Conservation (phyloP, 2,329 filamentous ascomycete species). For the Colletotrichum endophyticum region DNA sequence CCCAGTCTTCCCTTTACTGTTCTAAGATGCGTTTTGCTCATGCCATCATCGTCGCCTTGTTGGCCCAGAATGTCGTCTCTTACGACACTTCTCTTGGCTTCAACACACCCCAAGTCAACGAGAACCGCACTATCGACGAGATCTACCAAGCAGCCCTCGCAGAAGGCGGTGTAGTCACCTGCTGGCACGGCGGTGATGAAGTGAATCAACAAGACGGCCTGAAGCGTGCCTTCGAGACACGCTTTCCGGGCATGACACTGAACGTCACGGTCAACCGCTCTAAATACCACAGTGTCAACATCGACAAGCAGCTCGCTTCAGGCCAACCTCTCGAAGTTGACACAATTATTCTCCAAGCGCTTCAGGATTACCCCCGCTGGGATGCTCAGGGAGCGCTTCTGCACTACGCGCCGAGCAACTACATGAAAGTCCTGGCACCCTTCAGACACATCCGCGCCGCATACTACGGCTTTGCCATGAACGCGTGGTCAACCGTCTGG, state of each 20-base stretch:
- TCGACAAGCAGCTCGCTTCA: conserved; percentile 49
- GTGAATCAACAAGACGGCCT: conserved; percentile 39
- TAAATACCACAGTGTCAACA: conserved; percentile 55
- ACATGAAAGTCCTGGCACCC: conserved; percentile 44
- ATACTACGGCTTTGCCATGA: conserved; percentile 44
- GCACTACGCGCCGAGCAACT: conserved; percentile 49
- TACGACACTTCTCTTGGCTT: neutral
- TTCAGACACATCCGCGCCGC: conserved; percentile 44
- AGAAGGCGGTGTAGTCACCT: conserved; percentile 49
- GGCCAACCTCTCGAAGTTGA: conserved; percentile 47
- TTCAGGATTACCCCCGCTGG: conserved; percentile 59
- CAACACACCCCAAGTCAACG: conserved; percentile 27
- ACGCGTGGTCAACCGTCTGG: conserved; percentile 41
- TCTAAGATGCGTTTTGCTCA: neutral
- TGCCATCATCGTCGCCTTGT: neutral
- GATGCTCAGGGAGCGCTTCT: conserved; percentile 50
- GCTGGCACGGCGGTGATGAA: conserved; percentile 57
- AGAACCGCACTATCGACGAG: conserved; percentile 52
- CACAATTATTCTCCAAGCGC: conserved; percentile 52
- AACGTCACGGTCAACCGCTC: conserved; percentile 60
- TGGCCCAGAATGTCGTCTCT: neutral
- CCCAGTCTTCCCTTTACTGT: neutral
- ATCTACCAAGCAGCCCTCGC: conserved; percentile 55
- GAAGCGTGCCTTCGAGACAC: conserved; percentile 47
- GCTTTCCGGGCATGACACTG: conserved; percentile 54